Evolutionary conservation across 2,329 filamentous ascomycete species (phyloP), one percentile per base, ranked within the genome.

Genomic region (Botrytis squamosa): DNA sequence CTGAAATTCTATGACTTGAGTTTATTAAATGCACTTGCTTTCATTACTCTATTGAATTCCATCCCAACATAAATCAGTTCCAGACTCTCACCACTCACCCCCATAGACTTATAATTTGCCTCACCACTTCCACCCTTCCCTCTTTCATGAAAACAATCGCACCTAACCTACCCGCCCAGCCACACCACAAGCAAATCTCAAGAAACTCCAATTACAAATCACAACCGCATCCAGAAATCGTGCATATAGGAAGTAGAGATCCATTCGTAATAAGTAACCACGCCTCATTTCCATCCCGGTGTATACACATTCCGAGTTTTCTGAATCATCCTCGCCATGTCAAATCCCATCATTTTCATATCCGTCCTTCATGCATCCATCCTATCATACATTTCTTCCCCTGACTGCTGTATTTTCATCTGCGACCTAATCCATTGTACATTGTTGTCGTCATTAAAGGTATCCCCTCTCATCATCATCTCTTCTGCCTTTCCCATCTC

Each of bases 201-300:
- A 55, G 22, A 20, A 33, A 40, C 12, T 14, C 36, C 9, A 33
- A 16, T 57, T n/a, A 29, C 36, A 4, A n/a, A 40, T 63, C 8
- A 22, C 16, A 42, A 42, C 0, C 40, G 0, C 22, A 16, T 22
- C 46, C 40, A 52, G 3, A 2, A 12, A 57, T 20, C 16, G 10
- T 18, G 22, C 29, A n/a, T 44, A 16, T 57, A 59, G 69, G 66
- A 72, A 74, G 70, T 72, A 60, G 73, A 72, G 73, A 66, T 72
- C 73, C 52, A 65, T 72, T 74, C 57, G 42, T 49, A 55, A 71
- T 22, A 55, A n/a, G 40, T 57, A 59, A 52, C 60, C 63, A 72
- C 49, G 62, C 66, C 74, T 70, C 49, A 25, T 59, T 63, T 67
- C 71, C 65, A 63, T 49, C 36, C 65, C 44, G 25, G 52, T 49